Evolutionary conservation across 192 early-diverging fungal genomes (phyloP).

Genomic region (Chytriomyces sp.): DNA sequence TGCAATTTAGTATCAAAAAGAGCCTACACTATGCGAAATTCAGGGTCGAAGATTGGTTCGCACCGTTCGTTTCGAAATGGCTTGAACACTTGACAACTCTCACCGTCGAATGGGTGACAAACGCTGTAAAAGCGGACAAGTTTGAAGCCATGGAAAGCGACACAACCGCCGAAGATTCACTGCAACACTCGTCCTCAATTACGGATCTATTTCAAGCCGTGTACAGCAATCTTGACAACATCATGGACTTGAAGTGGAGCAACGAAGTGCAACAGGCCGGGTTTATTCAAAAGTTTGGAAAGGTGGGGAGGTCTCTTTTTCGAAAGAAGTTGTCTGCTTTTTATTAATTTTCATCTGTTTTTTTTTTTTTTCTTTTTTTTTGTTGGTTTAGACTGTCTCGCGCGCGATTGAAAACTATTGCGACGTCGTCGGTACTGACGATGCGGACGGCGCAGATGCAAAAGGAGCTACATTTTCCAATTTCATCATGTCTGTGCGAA

Average conservation of each 20-base stretch:
- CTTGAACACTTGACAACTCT: conserved; percentile 46
- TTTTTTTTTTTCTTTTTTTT: neutral
- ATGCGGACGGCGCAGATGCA: conserved; percentile 42
- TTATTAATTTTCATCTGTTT: neutral
- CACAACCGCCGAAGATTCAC: conserved; percentile 9
- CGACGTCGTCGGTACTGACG: conserved; percentile 55
- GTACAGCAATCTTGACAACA: conserved; percentile 55
- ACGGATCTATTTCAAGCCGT: conserved; percentile 58
- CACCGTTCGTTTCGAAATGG: conserved; percentile 56
- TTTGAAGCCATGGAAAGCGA: conserved; percentile 44
- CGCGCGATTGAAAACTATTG: conserved; percentile 64
- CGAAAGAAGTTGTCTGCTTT: neutral
- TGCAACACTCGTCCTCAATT: conserved; percentile 50
- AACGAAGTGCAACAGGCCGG: conserved; percentile 54
- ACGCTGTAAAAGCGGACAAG: conserved; percentile 59
- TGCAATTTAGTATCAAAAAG: conserved; percentile 26
- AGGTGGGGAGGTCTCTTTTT: conserved; percentile 3
- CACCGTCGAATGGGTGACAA: conserved; percentile 60
- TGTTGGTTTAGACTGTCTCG: conserved; percentile 39
- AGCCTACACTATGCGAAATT: conserved; percentile 44
- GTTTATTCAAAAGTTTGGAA: conserved; percentile 59
- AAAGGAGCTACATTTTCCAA: neutral
- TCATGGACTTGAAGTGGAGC: conserved; percentile 57
- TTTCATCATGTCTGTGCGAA: conserved; percentile 34
- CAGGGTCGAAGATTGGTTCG: conserved; percentile 59